phyloP scores from a whole-genome alignment of 2,329 filamentous ascomycete species.

The Pleomassaria siparia region DNA sequence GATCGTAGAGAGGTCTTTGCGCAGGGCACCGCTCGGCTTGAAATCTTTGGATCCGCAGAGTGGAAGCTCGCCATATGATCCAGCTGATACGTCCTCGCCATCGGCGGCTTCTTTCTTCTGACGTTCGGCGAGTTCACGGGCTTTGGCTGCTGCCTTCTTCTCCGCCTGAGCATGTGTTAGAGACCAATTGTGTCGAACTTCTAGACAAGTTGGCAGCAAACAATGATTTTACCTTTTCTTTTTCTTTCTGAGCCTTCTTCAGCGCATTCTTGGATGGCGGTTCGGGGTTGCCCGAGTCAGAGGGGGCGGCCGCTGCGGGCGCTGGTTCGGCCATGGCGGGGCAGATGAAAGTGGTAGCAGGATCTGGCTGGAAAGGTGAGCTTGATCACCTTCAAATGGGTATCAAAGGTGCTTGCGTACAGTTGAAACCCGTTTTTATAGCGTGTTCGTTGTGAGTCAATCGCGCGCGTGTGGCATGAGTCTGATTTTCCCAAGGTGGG shows the following conservation, averaged over 20 bases:
- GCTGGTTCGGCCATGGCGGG: conserved; percentile 36
- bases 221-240: conserved; percentile 36
- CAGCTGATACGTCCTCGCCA: conserved; percentile 66
- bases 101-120: conserved; percentile 63
- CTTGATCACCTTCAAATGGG: background rate
- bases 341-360: background rate
- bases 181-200: background rate
- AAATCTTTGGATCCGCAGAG: conserved; percentile 57
- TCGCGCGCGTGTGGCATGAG: background rate
- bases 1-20: conserved; percentile 59
- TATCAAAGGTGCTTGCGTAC: background rate
- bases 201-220: background rate
- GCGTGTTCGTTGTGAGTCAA: conserved; percentile 3
- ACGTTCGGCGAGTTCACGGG: conserved; percentile 54
- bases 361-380: background rate
- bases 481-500: conserved; percentile 1
- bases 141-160: conserved; percentile 44
- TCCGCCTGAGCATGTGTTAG: conserved; percentile 31
- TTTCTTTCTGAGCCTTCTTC: conserved; percentile 47
- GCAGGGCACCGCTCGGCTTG: conserved; percentile 56
- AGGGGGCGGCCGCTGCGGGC: conserved; percentile 17
- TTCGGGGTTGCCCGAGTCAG: conserved; percentile 25
- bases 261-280: conserved; percentile 44
- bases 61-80: conserved; percentile 76
- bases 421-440: background rate